Evolutionary conservation across 2,329 filamentous ascomycete species (phyloP).

Genomic region (Pseudocercospora fijiensis): DNA sequence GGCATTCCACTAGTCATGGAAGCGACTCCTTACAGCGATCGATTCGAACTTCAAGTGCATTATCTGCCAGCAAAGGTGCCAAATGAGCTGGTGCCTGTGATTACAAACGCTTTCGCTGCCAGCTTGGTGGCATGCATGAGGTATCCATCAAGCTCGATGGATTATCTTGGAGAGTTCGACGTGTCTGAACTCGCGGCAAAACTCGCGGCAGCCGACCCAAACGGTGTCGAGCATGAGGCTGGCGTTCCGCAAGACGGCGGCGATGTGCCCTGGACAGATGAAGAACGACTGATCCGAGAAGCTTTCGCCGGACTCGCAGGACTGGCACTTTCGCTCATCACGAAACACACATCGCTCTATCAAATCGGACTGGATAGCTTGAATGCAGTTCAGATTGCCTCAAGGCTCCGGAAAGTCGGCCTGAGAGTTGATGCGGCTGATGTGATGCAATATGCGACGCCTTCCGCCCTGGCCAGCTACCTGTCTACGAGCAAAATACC

Average conservation of each 20-base stretch:
- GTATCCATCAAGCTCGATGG: constrained; percentile 32
- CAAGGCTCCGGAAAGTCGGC: constrained; percentile 61
- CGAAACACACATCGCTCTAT: constrained; percentile 70
- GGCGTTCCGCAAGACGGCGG: background rate
- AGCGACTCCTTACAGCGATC: constrained; percentile 58
- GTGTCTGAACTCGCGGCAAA: constrained; percentile 18
- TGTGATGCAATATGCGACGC: constrained; percentile 60
- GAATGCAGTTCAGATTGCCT: constrained; percentile 74
- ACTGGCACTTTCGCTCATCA: constrained; percentile 53
- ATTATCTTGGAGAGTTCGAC: constrained; percentile 25
- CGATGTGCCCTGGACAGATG: constrained; percentile 48
- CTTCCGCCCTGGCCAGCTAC: constrained; percentile 25
- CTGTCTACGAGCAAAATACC: constrained; percentile 8
- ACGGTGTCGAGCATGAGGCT: background rate
- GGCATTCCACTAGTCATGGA: constrained; percentile 72
- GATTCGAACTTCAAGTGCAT: constrained; percentile 50
- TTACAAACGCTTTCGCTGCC: constrained; percentile 35
- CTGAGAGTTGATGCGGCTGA: constrained; percentile 65
- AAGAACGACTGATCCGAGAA: constrained; percentile 56
- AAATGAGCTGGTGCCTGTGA: constrained; percentile 34
- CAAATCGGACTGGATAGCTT: constrained; percentile 91
- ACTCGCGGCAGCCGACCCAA: constrained; percentile 11
- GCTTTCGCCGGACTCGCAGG: constrained; percentile 61
- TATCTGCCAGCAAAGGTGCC: constrained; percentile 63
- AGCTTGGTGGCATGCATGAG: constrained; percentile 30